These are phyloP conservation scores for Luffa acutangula DNA, from an alignment of 306 rosid species.

Conservation along the genomic window DNA sequence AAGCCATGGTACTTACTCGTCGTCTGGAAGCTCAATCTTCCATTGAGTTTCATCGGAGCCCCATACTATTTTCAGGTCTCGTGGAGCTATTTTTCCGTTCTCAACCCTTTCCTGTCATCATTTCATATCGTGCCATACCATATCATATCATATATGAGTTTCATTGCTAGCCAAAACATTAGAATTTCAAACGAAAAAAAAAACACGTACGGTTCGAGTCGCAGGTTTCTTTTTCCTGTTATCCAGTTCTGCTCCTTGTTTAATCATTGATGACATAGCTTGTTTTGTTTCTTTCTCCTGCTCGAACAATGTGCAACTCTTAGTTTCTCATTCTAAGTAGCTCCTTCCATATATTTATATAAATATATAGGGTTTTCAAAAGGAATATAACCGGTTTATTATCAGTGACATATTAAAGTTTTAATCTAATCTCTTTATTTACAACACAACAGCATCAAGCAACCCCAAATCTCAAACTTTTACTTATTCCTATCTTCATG, in stretches of 20 bases:
- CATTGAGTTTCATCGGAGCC: constrained; percentile 1
- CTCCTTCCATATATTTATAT: neutral
- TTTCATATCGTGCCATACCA: neutral
- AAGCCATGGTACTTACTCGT: neutral
- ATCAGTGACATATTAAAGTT: neutral
- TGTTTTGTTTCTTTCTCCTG: neutral
- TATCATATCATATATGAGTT: neutral
- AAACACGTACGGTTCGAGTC: neutral
- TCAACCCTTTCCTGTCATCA: neutral
- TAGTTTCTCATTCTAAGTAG: neutral
- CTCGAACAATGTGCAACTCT: neutral
- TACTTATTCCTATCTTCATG: neutral
- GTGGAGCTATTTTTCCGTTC: neutral
- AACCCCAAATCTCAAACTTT: neutral
- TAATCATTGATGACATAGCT: neutral
- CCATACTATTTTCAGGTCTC: constrained; percentile 1
- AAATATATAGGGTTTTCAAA: neutral
- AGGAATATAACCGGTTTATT: neutral
- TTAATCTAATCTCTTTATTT: neutral
- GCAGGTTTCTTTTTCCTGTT: neutral
- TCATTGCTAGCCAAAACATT: neutral
- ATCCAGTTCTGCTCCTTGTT: neutral
- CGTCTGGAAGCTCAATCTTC: neutral
- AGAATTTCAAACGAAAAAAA: neutral
- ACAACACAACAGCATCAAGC: neutral